Evolutionary conservation across 129 eudicot genomes (phyloP).

Genomic region (Gnaphalium uliginosum): DNA sequence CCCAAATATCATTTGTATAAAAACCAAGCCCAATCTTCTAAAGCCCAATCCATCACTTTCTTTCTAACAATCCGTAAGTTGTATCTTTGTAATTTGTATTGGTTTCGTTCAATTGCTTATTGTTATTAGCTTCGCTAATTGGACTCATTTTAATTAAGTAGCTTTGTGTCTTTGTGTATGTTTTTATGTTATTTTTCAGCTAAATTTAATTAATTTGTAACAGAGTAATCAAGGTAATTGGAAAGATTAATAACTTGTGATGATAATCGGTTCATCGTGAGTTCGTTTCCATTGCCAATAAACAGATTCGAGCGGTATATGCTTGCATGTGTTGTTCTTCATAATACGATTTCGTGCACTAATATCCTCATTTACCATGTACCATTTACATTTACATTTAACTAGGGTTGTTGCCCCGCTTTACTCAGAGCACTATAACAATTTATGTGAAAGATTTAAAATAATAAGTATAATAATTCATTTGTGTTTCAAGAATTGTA

Average conservation of each 20-base stretch:
- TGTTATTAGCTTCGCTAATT: too few relatives aligned
- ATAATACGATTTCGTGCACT: slow-evolving; percentile 34
- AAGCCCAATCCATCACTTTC: not conserved
- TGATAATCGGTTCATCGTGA: slow-evolving; percentile 13
- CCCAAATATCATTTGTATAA: not conserved
- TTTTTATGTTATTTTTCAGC: not conserved
- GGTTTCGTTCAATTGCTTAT: too few relatives aligned
- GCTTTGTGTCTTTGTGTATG: too few relatives aligned
- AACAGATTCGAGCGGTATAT: slow-evolving; percentile 34
- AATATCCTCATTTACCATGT: too few relatives aligned
- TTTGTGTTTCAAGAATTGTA: too few relatives aligned
- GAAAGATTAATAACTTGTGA: slow-evolving; percentile 20
- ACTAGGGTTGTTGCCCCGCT: too few relatives aligned
- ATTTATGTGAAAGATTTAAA: too few relatives aligned
- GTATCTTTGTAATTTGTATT: not conserved
- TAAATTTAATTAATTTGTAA: too few relatives aligned
- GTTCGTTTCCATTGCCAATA: slow-evolving; percentile 32
- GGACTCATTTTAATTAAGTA: too few relatives aligned
- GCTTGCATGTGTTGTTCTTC: slow-evolving; percentile 32
- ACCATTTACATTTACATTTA: too few relatives aligned
- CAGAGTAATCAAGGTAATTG: not conserved
- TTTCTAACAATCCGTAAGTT: not conserved
- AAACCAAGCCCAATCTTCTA: not conserved
- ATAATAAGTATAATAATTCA: too few relatives aligned
- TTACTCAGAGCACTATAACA: too few relatives aligned